Evolutionary conservation across 441 rosid genomes (phyloP).

Genomic region (Hypseocharis bilobata): DNA sequence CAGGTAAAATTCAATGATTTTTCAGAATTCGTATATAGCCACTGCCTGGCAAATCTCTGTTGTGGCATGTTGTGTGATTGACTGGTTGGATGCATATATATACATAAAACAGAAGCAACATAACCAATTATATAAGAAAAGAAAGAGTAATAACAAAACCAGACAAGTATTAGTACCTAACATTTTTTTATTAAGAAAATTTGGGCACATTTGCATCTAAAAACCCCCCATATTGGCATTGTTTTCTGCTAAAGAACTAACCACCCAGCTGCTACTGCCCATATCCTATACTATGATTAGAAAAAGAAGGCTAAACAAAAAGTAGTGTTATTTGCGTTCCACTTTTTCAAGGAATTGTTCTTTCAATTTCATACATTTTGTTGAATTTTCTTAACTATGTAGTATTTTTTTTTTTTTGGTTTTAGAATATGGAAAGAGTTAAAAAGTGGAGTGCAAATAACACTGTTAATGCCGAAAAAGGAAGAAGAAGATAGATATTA

Average conservation of each 20-base stretch:
- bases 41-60: slow-evolving; percentile 1
- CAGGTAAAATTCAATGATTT: slow-evolving; percentile 3
- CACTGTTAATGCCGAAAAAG: slow-evolving; percentile 31
- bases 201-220: not conserved
- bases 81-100: not conserved
- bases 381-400: not conserved
- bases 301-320: slow-evolving; percentile 1
- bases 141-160: not conserved
- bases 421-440: not conserved
- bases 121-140: not conserved
- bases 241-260: slow-evolving; percentile 25
- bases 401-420: not conserved
- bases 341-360: slow-evolving; percentile 17
- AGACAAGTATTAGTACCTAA: slow-evolving; percentile 1
- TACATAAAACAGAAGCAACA: not conserved
- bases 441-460: slow-evolving; percentile 58
- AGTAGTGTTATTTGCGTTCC: slow-evolving; percentile 49
- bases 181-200: not conserved
- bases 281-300: slow-evolving; percentile 29
- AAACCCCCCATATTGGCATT: slow-evolving; percentile 20
- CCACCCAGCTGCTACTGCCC: slow-evolving; percentile 21
- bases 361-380: not conserved
- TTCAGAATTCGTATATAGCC: not conserved
- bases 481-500: slow-evolving; percentile 14
- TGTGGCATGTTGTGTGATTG: not conserved